Percentiles rank a stretch among this genome's conserved stretches.
phyloP scores from a whole-genome alignment of 331 rosid genomes.

The Quercus phellos region DNA sequence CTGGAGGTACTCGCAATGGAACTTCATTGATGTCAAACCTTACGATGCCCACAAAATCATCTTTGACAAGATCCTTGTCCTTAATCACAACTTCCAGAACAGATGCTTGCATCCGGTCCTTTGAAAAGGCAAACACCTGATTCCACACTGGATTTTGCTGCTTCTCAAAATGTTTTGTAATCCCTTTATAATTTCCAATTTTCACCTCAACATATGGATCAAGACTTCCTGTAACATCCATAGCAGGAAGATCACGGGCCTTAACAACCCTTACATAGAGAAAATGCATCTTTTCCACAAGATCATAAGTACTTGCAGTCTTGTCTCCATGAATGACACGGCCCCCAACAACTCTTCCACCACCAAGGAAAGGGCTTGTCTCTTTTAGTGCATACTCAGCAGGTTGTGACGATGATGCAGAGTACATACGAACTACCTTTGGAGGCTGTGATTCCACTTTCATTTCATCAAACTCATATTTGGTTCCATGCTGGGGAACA shows the following conservation, averaged over 20 bases:
- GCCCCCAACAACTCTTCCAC: constrained; percentile 73
- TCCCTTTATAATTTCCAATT: constrained; percentile 82
- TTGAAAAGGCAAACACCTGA: constrained; percentile 84
- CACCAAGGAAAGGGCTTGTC: constrained; percentile 91
- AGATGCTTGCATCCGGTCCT: constrained; percentile 58
- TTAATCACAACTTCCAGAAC: constrained; percentile 63
- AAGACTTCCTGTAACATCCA: constrained; percentile 69
- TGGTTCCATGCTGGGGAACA: constrained; percentile 16
- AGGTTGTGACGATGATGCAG: constrained; percentile 44
- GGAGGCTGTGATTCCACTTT: constrained; percentile 40
- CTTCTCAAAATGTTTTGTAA: constrained; percentile 64
- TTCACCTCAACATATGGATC: constrained; percentile 89
- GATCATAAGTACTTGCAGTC: constrained; percentile 64
- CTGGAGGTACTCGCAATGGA: constrained; percentile 72
- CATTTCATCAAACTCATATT: constrained; percentile 44
- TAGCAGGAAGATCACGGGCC: constrained; percentile 81
- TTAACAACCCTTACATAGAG: constrained; percentile 78
- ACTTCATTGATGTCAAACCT: constrained; percentile 58
- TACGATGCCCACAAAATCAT: constrained; percentile 58
- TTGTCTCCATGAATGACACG: constrained; percentile 47
- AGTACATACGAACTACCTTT: constrained; percentile 28
- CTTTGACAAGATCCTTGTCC: constrained; percentile 59
- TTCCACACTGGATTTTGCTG: constrained; percentile 85
- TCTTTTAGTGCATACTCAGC: constrained; percentile 69
- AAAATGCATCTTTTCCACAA: constrained; percentile 84